Percentiles rank a stretch among this genome's conserved stretches.
Evolutionary conservation across 208 protist genomes (phyloP).

Genomic region (Leishmania braziliensis): DNA sequence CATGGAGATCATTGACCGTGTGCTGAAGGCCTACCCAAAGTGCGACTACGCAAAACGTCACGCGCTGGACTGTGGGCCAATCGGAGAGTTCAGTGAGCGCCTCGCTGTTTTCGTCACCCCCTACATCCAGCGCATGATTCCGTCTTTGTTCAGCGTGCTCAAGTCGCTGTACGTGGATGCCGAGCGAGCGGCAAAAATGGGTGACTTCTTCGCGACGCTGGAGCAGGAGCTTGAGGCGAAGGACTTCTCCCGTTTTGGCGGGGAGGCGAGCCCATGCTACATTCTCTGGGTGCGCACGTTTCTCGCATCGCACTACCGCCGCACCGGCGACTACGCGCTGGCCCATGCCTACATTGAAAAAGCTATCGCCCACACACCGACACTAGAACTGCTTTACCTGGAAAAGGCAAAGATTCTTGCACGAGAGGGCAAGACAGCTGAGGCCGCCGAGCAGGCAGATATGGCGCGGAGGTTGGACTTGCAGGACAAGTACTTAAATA

Average conservation of each 20-base stretch:
- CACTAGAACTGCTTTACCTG: slow-evolving; percentile 93
- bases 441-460: slow-evolving; percentile 85
- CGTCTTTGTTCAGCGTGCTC: slow-evolving; percentile 93
- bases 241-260: slow-evolving; percentile 73
- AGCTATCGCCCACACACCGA: slow-evolving; percentile 96
- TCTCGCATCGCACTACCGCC: slow-evolving; percentile 91
- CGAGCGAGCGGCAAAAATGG: slow-evolving; percentile 73
- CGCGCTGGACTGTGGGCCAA: slow-evolving; percentile 75
- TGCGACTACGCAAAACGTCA: slow-evolving; percentile 71
- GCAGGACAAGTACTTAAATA: slow-evolving; percentile 97
- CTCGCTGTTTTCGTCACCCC: slow-evolving; percentile 50
- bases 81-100: slow-evolving; percentile 64
- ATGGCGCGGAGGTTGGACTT: slow-evolving; percentile 92
- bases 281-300: slow-evolving; percentile 91
- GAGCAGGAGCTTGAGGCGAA: slow-evolving; percentile 56
- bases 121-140: slow-evolving; percentile 91
- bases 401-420: slow-evolving; percentile 90
- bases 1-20: slow-evolving; percentile 68
- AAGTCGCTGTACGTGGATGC: slow-evolving; percentile 91
- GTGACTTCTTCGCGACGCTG: slow-evolving; percentile 70
- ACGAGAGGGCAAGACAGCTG: slow-evolving; percentile 71
- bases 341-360: slow-evolving; percentile 88
- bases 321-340: slow-evolving; percentile 47
- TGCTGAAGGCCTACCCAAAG: slow-evolving; percentile 51
- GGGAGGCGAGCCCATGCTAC: slow-evolving; percentile 66